Evolutionary conservation across 1,284 basidiomycete genomes (phyloP).

Genomic region (Sutorius eximius): DNA sequence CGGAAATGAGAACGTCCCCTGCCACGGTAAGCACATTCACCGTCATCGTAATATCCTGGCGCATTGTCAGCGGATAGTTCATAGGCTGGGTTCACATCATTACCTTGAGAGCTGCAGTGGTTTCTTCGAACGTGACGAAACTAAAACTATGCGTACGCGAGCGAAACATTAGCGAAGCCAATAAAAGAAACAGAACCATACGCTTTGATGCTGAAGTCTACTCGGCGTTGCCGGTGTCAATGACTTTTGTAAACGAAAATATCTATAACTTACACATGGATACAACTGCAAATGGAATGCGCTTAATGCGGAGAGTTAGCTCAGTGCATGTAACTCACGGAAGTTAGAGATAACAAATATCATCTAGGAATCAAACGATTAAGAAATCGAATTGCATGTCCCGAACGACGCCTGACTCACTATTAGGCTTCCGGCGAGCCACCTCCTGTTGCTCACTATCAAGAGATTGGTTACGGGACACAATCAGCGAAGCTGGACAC

Average conservation of each 20-base stretch:
- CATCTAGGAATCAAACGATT: conserved; percentile 9
- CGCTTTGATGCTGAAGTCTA: conserved; percentile 45
- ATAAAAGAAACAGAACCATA: conserved; percentile 26
- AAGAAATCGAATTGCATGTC: neutral
- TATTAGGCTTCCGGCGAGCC: conserved; percentile 1
- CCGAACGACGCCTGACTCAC: conserved; percentile 6
- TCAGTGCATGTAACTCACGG: conserved; percentile 34
- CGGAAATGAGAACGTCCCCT: conserved; percentile 43
- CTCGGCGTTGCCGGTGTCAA: neutral
- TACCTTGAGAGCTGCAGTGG: conserved; percentile 30
- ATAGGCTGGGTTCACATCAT: neutral
- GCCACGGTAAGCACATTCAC: conserved; percentile 56
- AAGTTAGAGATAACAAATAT: conserved; percentile 50
- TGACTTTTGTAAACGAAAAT: neutral
- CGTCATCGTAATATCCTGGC: conserved; percentile 44
- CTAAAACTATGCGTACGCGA: conserved; percentile 26
- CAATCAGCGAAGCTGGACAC: neutral
- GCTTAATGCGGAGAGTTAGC: conserved; percentile 1
- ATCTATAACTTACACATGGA: conserved; percentile 18
- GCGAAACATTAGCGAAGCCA: neutral
- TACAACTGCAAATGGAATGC: conserved; percentile 5
- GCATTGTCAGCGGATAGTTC: conserved; percentile 1
- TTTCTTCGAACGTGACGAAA: conserved; percentile 41
- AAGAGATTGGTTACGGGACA: neutral
- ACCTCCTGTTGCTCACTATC: conserved; percentile 31